phyloP scores from a whole-genome alignment of 1,284 basidiomycete species.

The Fomitopsis pinicola region DNA sequence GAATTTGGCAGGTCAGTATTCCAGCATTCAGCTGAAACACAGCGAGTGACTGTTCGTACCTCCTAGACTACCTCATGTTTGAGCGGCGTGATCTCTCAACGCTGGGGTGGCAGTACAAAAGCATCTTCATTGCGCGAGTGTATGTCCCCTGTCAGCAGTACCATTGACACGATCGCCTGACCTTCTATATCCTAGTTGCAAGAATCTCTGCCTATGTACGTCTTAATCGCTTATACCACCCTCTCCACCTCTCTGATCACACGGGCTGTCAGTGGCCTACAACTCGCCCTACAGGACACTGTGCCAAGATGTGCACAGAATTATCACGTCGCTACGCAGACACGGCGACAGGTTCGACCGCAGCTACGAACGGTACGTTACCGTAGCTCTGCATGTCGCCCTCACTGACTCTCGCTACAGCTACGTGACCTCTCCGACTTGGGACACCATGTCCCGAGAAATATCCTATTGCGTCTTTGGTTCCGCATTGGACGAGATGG shows the following conservation, averaged over 20 bases:
- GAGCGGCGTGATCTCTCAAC: slow-evolving; percentile 21
- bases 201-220: neutral
- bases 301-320: slow-evolving; percentile 22
- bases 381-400: neutral
- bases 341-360: slow-evolving; percentile 15
- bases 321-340: slow-evolving; percentile 25
- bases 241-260: neutral
- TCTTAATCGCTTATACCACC: too few relatives aligned
- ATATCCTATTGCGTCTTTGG: slow-evolving; percentile 23
- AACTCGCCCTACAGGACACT: slow-evolving; percentile 27
- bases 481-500: slow-evolving; percentile 35
- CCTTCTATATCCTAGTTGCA: neutral
- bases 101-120: slow-evolving; percentile 18
- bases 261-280: slow-evolving; percentile 33
- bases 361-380: slow-evolving; percentile 8
- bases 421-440: slow-evolving; percentile 31
- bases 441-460: slow-evolving; percentile 30
- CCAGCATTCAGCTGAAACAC: neutral
- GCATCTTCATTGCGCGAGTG: slow-evolving; percentile 37
- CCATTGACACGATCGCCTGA: neutral
- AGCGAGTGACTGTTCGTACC: neutral
- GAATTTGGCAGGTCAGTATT: slow-evolving; percentile 13
- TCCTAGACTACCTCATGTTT: slow-evolving; percentile 25
- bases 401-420: slow-evolving; percentile 18
- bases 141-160: slow-evolving; percentile 19